Evolutionary conservation across 2,329 filamentous ascomycete genomes (phyloP).

Genomic region (Madurella fahalii): DNA sequence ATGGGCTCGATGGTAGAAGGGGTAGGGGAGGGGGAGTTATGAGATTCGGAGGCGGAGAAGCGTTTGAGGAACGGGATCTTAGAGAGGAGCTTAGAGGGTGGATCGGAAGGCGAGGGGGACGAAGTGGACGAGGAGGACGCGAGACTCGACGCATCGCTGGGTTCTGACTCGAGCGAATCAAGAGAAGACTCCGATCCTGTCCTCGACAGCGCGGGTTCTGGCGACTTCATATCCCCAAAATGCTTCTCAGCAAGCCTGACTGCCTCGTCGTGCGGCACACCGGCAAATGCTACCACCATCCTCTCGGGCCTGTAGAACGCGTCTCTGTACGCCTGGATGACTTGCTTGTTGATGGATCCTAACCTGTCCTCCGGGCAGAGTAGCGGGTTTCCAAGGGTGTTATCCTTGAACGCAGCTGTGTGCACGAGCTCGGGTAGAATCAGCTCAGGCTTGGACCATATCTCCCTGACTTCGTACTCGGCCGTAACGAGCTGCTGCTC

Average conservation of each 20-base stretch:
- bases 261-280: conserved; percentile 77
- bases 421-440: conserved; percentile 94
- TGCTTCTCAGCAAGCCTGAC: conserved; percentile 75
- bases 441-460: conserved; percentile 95
- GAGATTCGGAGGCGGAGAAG: conserved; percentile 68
- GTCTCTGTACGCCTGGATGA: conserved; percentile 74
- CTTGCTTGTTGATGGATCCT: conserved; percentile 64
- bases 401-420: conserved; percentile 91
- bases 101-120: conserved; percentile 31
- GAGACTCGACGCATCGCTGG: conserved; percentile 32
- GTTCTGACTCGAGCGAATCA: conserved; percentile 35
- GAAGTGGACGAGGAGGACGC: conserved; percentile 32
- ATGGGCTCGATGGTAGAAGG: conserved; percentile 37
- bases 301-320: conserved; percentile 84
- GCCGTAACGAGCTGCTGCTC: conserved; percentile 83
- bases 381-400: conserved; percentile 90
- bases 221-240: conserved; percentile 82
- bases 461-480: conserved; percentile 92
- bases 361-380: conserved; percentile 85
- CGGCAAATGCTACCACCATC: conserved; percentile 93
- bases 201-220: conserved; percentile 47
- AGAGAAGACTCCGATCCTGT: conserved; percentile 57
- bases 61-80: conserved; percentile 81
- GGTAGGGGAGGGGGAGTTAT: conserved; percentile 54
- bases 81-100: conserved; percentile 66